Base-by-base conservation (phyloP, 352 stramenopile genomes). In the Blastocystis sp. region DNA sequence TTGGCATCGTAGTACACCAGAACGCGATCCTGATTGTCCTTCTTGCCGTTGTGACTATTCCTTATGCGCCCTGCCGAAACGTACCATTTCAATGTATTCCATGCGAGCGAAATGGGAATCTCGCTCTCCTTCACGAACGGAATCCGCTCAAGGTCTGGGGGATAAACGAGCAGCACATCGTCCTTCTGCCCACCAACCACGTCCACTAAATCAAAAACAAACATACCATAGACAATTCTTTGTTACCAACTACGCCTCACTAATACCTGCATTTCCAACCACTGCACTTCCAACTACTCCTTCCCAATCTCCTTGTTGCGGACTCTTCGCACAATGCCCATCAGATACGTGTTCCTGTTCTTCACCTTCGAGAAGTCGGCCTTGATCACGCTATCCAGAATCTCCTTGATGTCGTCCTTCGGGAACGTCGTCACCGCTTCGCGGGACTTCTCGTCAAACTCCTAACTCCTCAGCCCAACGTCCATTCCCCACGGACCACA, bases 331-430 rank as follows among this genome's bases (percentile, higher is more conserved):
- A 88, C 77, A 82, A 88, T 88, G 19, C 77, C 77, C 77, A 88
- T 88, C 10, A 88, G 26, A 82, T 76, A 88, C 16, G 51, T 41
- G 33, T 88, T 88, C 63, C 60, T 78, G 19, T 88, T 74, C n/a
- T 29, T 67, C 39, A 88, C 63, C 9, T 88, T 88, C 60, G 60
- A 62, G 35, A 77, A 77, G 39, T 88, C 61, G 6, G 77, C 37
- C 60, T 60, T 70, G 4, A 82, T 9, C 39, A 88, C 19, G 19
- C 26, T 26, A n/a, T 88, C 60, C 24, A 88, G 37, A 88, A 88
- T 88, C 77, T 88, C 51, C 37, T 88, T 80, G 35, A 77, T 88
- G 29, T 88, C 63, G n/a, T 70, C 77, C 45, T 88, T 88, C n/a
- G 77, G 77, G 59, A 88, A 88, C 19, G 77, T 61, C 10, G 26